Percentiles rank a stretch among this genome's conserved stretches.
phyloP scores from a whole-genome alignment of 2,329 filamentous ascomycete species.

The Elsinoe arachidis region DNA sequence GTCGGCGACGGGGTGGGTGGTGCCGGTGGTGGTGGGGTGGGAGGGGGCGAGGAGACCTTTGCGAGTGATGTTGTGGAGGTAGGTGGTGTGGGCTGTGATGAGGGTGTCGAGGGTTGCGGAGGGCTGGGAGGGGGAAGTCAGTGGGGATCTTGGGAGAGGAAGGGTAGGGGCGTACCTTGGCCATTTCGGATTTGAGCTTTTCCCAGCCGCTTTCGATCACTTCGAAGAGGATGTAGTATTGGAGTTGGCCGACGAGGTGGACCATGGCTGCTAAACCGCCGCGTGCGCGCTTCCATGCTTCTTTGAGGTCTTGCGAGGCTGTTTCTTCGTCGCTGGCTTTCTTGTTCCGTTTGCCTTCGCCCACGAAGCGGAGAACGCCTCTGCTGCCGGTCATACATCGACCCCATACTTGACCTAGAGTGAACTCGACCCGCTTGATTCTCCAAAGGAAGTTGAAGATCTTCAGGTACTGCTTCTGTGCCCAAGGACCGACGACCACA shows the following conservation, averaged over 20 bases:
- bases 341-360: conserved; percentile 36
- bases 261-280: conserved; percentile 95
- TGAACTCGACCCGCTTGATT: conserved; percentile 95
- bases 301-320: conserved; percentile 34
- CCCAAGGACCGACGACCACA: conserved; percentile 93
- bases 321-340: conserved; percentile 32
- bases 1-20: conserved; percentile 44
- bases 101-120: conserved; percentile 90
- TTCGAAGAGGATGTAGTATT: conserved; percentile 98
- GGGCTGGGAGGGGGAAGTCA: conserved; percentile 35
- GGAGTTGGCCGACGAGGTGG: conserved; percentile 91
- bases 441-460: conserved; percentile 99
- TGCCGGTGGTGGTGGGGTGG: conserved; percentile 12
- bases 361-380: conserved; percentile 73
- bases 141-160: not conserved
- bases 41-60: conserved; percentile 68
- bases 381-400: conserved; percentile 91
- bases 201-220: conserved; percentile 97
- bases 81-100: conserved; percentile 81
- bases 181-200: conserved; percentile 72
- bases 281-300: conserved; percentile 80
- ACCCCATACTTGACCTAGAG: conserved; percentile 81
- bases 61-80: conserved; percentile 88
- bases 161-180: conserved; percentile 37
- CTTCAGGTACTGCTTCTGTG: conserved; percentile 91